phyloP scores from a whole-genome alignment of 1,284 basidiomycete species.

The Inonotus hispidus region DNA sequence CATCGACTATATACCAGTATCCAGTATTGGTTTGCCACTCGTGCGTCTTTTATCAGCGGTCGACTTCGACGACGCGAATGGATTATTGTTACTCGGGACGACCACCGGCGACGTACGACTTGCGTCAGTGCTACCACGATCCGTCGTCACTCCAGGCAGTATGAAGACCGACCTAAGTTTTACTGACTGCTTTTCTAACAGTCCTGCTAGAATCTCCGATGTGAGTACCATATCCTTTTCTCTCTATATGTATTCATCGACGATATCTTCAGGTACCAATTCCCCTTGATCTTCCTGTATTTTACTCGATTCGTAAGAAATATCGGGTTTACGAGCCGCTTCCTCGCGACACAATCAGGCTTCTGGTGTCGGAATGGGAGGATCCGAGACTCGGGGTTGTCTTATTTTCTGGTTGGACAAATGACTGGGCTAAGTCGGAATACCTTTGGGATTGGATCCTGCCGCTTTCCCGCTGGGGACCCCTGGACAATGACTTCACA shows the following conservation, averaged over 20 bases:
- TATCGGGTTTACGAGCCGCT: neutral
- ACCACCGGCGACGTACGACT: neutral
- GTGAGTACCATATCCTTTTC: neutral
- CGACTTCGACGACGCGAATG: conserved; percentile 8
- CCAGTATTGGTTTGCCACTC: neutral
- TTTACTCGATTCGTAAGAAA: neutral
- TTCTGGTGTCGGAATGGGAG: neutral
- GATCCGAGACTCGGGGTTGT: neutral
- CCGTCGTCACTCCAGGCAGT: neutral
- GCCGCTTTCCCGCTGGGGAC: conserved; percentile 7
- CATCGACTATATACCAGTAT: neutral
- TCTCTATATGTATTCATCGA: neutral
- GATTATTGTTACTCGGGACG: neutral
- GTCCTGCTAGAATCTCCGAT: neutral
- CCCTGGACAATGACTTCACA: neutral
- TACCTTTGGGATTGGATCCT: neutral
- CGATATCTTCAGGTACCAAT: neutral
- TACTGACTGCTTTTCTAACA: neutral
- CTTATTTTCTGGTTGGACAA: neutral
- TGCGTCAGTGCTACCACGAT: neutral
- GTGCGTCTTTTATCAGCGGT: neutral
- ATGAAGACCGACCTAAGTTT: neutral
- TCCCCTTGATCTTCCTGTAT: neutral
- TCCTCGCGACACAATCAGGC: neutral
- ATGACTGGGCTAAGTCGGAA: conserved; percentile 1